Conservation (phyloP, 441 rosid genomes). For the Aquilaria agallochum region DNA sequence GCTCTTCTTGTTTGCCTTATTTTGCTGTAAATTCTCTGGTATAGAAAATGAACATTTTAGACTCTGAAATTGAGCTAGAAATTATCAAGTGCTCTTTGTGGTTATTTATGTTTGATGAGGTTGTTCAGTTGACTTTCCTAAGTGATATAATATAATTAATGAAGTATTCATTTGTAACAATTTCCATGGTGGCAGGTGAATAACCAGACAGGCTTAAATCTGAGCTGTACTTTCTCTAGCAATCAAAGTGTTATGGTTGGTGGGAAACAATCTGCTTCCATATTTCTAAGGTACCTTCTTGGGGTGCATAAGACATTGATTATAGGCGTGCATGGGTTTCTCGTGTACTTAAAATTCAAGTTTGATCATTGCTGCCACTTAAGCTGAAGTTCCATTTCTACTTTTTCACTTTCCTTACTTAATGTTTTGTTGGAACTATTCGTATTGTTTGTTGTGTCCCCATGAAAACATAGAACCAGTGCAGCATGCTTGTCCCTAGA, state of each 20-base stretch:
- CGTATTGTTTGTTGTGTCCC: background rate
- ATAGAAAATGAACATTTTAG: too few species aligned
- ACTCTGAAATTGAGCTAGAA: too few species aligned
- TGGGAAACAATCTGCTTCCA: slow-evolving; percentile 64
- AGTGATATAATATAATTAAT: too few species aligned
- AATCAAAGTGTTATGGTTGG: slow-evolving; percentile 59
- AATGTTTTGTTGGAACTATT: slow-evolving; percentile 2
- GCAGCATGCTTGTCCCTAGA: background rate
- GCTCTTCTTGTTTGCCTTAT: too few species aligned
- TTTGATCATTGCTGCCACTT: background rate
- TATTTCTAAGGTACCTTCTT: slow-evolving; percentile 60
- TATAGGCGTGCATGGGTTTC: slow-evolving; percentile 1
- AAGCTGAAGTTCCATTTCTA: slow-evolving; percentile 4
- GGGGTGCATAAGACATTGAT: background rate
- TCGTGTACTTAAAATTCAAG: background rate
- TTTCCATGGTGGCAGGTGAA: slow-evolving; percentile 59
- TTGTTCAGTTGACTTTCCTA: too few species aligned
- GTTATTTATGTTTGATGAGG: too few species aligned
- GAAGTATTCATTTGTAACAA: slow-evolving; percentile 9
- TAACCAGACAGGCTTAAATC: slow-evolving; percentile 72
- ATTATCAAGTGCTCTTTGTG: too few species aligned
- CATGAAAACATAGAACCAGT: background rate
- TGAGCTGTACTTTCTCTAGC: slow-evolving; percentile 55
- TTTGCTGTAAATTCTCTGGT: too few species aligned
- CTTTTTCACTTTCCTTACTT: background rate